A percentile compares a stretch with the other conserved stretches of the same genome.
These are phyloP conservation scores for Pezicula carpinea DNA, from an alignment of 2,329 filamentous ascomycete species.

Conservation along the genomic window DNA sequence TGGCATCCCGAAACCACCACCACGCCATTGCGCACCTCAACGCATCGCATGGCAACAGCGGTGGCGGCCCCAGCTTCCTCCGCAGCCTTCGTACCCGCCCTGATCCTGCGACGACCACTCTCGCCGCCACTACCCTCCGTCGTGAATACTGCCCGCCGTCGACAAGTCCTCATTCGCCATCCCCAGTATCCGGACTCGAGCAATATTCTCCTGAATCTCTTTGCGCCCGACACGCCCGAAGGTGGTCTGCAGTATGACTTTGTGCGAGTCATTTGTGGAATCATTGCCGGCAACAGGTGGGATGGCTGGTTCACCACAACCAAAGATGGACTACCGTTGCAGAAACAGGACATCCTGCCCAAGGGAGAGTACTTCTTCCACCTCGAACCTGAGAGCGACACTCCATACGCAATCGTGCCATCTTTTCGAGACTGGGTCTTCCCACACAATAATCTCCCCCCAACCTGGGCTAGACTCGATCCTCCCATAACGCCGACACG, in stretches of 20 bases:
- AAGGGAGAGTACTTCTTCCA: constrained; percentile 11
- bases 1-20: no score
- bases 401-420: constrained; percentile 10
- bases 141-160: no score
- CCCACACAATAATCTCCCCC: constrained; percentile 10
- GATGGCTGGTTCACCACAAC: constrained; percentile 5
- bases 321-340: constrained; percentile 1
- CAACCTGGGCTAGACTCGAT: constrained; percentile 4
- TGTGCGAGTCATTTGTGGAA: constrained; percentile 7
- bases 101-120: no score
- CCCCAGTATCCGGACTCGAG: constrained; percentile 8
- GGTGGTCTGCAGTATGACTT: constrained; percentile 11
- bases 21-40: no score
- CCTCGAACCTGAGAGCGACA: constrained; percentile 5
- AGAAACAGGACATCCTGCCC: constrained; percentile 6
- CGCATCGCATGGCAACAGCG: no score
- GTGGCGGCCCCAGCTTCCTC: no score
- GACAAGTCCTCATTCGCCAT: constrained; percentile 10
- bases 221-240: constrained; percentile 7
- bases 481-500: constrained; percentile 4
- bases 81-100: no score
- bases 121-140: no score
- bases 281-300: constrained; percentile 12
- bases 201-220: constrained; percentile 11
- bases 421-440: constrained; percentile 11